phyloP scores from a whole-genome alignment of 495 filamentous ascomycete genomes.

The Tuber brumale region DNA sequence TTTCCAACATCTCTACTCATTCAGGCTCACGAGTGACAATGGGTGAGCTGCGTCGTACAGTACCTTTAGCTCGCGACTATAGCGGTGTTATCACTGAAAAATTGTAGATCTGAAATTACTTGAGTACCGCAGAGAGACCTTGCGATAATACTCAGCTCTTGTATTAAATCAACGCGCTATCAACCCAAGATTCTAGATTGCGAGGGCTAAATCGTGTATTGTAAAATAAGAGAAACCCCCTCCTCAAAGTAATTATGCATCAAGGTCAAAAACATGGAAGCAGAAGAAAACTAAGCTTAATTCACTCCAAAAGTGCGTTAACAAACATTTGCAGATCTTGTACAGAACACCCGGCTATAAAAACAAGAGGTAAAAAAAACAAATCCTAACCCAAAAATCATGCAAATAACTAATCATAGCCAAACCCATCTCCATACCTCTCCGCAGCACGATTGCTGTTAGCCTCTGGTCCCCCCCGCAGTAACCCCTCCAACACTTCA shows the following conservation, averaged over 20 bases:
- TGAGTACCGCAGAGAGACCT: neutral
- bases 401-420: neutral
- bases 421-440: neutral
- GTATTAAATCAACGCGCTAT: neutral
- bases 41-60: neutral
- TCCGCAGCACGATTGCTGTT: neutral
- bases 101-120: neutral
- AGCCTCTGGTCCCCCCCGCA: slow-evolving; percentile 8
- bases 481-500: slow-evolving; percentile 26
- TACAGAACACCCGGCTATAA: neutral
- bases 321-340: neutral
- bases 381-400: neutral
- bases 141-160: neutral
- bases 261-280: neutral
- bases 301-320: neutral
- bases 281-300: neutral
- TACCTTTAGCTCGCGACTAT: neutral
- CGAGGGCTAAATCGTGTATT: neutral
- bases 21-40: neutral
- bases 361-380: neutral
- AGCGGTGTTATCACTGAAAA: neutral
- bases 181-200: no score
- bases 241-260: neutral
- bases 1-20: neutral
- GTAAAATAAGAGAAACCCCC: neutral